Evolutionary conservation across 192 early-diverging fungal genomes (phyloP), one percentile per base, ranked within the genome.

Genomic region (Umbelopsis sp.): DNA sequence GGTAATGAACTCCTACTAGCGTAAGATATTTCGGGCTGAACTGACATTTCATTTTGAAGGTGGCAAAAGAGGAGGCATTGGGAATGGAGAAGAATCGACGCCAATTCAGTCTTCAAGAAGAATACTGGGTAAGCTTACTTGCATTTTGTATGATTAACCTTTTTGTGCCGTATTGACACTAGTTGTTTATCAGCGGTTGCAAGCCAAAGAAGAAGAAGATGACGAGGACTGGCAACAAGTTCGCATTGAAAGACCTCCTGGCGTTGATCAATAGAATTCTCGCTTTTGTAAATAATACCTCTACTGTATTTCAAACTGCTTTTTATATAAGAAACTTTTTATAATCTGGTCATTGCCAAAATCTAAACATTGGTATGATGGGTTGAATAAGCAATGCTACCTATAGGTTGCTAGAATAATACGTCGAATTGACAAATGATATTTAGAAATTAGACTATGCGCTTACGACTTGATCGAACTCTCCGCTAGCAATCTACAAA

Each of bases 21-120:
- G 20, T 33, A 10, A 25, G 15, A 35, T 37, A 49, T 46, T 52
- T 27, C 30, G 11, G 7, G 33, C 12, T 27, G 41, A 25, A 46
- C 13, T 37, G 21, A 46, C 23, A 12, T 27, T 58, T 45, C 25
- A 46, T 55, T 0, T 6, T 64, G 16, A 74, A 87, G 77, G 72
- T 86, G 49, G 72, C 81, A 21, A 84, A 86, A 46, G 86, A 91
- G 49, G 84, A 91, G 68, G 77, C 77, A 46, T 69, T 90, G 20
- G 79, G 82, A 22, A 68, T 85, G 64, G 77, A 81, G 22, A 80
- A 80, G 52, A 81, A 81, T 25, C 81, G 85, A 81, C 80, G 85
- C 68, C 83, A 82, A 69, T 77, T 91, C 44, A 82, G 83, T 76
- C 64, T 92, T 27, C 87, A 95, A 69, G 84, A 97, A 78, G 88